These are phyloP conservation scores for Pichia norvegensis DNA, from an alignment of 1,139 yeast species.

Conservation along the genomic window DNA sequence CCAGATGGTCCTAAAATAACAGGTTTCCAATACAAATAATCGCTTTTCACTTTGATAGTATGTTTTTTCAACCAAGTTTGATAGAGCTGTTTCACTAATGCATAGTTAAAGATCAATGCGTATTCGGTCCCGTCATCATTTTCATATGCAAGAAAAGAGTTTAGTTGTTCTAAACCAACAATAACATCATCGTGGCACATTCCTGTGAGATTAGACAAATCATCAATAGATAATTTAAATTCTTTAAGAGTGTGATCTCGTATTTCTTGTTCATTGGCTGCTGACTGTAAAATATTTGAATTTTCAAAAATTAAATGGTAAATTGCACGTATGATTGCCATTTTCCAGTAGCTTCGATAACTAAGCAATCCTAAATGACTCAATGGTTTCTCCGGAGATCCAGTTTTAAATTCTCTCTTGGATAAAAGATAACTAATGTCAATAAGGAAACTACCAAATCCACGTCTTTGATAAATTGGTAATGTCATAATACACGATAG, in stretches of 20 bases:
- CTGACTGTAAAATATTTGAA: background rate
- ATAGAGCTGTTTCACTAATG: slow-evolving; percentile 38
- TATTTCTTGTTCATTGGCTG: background rate
- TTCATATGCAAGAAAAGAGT: slow-evolving; percentile 25
- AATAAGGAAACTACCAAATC: slow-evolving; percentile 82
- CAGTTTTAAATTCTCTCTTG: slow-evolving; percentile 65
- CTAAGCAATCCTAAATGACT: slow-evolving; percentile 81
- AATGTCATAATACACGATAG: slow-evolving; percentile 85
- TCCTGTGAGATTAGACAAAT: slow-evolving; percentile 64
- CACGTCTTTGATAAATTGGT: slow-evolving; percentile 81
- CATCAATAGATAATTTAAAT: slow-evolving; percentile 44
- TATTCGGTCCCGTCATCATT: slow-evolving; percentile 37
- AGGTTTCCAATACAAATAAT: slow-evolving; percentile 67
- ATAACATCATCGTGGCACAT: slow-evolving; percentile 84
- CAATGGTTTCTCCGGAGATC: slow-evolving; percentile 93
- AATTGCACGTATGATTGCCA: slow-evolving; percentile 48
- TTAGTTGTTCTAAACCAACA: slow-evolving; percentile 74
- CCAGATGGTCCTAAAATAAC: slow-evolving; percentile 79
- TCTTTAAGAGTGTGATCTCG: background rate
- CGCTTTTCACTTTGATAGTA: slow-evolving; percentile 45
- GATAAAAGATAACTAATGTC: slow-evolving; percentile 82
- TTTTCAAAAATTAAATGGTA: slow-evolving; percentile 15
- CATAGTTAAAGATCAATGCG: slow-evolving; percentile 47
- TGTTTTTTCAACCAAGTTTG: slow-evolving; percentile 49
- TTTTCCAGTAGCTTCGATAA: slow-evolving; percentile 82